A percentile compares a stretch with the other conserved stretches of the same genome.
Conservation (phyloP, 345 rosid genomes). For the Ailanthus altissimus region DNA sequence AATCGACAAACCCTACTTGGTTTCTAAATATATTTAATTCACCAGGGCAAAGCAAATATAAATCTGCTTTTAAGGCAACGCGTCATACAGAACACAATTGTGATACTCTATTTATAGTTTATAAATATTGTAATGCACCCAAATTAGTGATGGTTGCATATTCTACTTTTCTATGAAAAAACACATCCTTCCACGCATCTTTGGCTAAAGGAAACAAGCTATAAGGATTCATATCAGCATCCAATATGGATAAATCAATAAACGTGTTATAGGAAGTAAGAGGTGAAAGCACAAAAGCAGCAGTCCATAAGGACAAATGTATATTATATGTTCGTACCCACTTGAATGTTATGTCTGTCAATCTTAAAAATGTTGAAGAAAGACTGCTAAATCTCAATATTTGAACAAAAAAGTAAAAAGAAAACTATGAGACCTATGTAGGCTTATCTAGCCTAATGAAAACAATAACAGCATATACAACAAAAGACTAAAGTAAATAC, state of each 20-base stretch:
- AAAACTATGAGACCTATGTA: background rate
- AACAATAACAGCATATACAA: background rate
- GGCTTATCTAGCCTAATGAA: background rate
- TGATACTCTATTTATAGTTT: background rate
- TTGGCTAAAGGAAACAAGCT: background rate
- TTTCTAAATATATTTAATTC: background rate
- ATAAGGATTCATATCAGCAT: background rate
- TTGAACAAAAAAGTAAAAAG: conserved; percentile 1
- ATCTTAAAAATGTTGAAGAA: background rate
- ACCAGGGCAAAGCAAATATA: background rate
- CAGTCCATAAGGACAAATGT: background rate
- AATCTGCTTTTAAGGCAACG: background rate
- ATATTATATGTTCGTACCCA: background rate
- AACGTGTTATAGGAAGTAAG: background rate
- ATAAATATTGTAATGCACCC: background rate
- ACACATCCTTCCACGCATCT: background rate
- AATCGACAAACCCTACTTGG: background rate
- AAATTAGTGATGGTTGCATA: background rate
- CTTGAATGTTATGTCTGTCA: background rate
- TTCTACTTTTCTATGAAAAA: background rate
- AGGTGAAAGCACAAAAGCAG: background rate
- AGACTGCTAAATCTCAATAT: background rate
- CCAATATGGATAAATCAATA: background rate
- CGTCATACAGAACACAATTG: background rate
- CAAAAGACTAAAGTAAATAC: background rate